A percentile compares a stretch with the other conserved stretches of the same genome.
phyloP scores from a whole-genome alignment of 768 basidiomycete genomes.

The Amanita thiersii region DNA sequence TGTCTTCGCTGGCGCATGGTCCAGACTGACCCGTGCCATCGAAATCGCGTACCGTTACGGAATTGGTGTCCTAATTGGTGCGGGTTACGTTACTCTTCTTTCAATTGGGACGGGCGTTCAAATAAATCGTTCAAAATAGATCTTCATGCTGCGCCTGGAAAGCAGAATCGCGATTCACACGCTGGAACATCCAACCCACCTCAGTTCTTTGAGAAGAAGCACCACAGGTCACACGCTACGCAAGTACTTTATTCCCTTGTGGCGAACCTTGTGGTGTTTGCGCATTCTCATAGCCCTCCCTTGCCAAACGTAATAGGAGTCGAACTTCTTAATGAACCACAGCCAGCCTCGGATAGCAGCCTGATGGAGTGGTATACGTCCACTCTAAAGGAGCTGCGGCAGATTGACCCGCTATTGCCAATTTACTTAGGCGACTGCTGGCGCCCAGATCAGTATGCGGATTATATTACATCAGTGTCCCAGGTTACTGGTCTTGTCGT shows the following conservation, averaged over 20 bases:
- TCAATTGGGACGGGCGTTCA: too few relatives aligned
- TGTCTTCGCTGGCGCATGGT: conserved; percentile 63
- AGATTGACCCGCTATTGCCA: conserved; percentile 48
- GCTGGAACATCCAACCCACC: conserved; percentile 49
- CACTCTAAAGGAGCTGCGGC: conserved; percentile 45
- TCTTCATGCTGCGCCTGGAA: conserved; percentile 68
- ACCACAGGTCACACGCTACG: conserved; percentile 38
- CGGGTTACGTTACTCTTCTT: conserved; percentile 8
- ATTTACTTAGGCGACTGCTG: conserved; percentile 74
- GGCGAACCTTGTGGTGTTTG: conserved; percentile 17
- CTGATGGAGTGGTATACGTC: conserved; percentile 58
- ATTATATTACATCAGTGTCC: conserved; percentile 29
- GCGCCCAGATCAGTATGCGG: conserved; percentile 57
- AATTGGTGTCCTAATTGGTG: conserved; percentile 72
- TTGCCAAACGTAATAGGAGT: conserved; percentile 50
- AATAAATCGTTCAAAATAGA: conserved; percentile 36
- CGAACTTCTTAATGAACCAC: conserved; percentile 53
- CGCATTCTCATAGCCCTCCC: conserved; percentile 23
- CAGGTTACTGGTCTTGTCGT: conserved; percentile 34
- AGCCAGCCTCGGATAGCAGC: conserved; percentile 36
- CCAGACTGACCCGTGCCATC: conserved; percentile 50
- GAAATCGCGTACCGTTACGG: conserved; percentile 44
- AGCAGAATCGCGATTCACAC: conserved; percentile 65
- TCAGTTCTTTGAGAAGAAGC: conserved; percentile 37
- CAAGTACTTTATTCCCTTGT: conserved; percentile 39